Conservation (phyloP, 495 filamentous ascomycete species). For the Podospora australis region DNA sequence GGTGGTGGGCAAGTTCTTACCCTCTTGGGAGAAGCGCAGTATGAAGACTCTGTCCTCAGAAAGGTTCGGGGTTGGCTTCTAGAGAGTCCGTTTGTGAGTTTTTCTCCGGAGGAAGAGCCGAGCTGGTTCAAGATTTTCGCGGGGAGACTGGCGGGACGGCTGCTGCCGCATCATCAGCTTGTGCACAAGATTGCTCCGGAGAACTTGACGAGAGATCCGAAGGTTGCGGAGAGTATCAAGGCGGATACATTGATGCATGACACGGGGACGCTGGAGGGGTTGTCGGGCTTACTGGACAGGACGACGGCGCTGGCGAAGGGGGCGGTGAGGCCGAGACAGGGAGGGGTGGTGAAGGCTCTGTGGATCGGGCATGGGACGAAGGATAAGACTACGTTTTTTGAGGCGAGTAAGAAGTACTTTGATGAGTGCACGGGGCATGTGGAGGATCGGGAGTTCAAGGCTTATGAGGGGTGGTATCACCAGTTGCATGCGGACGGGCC, state of each 20-base stretch:
- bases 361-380: slow-evolving; percentile 62
- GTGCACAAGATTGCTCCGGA: slow-evolving; percentile 49
- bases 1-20: slow-evolving; percentile 68
- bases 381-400: slow-evolving; percentile 60
- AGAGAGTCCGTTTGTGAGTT: slow-evolving; percentile 63
- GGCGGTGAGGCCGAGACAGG: slow-evolving; percentile 23
- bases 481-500: slow-evolving; percentile 65
- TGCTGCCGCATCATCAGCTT: slow-evolving; percentile 58
- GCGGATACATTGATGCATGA: slow-evolving; percentile 67
- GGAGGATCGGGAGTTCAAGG: slow-evolving; percentile 60
- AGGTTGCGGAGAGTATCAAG: slow-evolving; percentile 46
- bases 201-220: slow-evolving; percentile 57
- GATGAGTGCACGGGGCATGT: slow-evolving; percentile 42
- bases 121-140: slow-evolving; percentile 46
- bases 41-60: slow-evolving; percentile 34
- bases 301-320: slow-evolving; percentile 45
- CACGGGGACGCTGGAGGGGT: slow-evolving; percentile 69
- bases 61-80: slow-evolving; percentile 60
- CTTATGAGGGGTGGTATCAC: slow-evolving; percentile 75
- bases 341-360: slow-evolving; percentile 36
- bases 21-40: slow-evolving; percentile 34
- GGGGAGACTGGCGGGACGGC: slow-evolving; percentile 56
- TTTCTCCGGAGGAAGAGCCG: slow-evolving; percentile 58
- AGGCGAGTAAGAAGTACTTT: slow-evolving; percentile 55
- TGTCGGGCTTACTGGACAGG: slow-evolving; percentile 70